A percentile compares a stretch with the other conserved stretches of the same genome.
Conservation (phyloP, 2,329 filamentous ascomycete genomes). For the Fusarium newnesense region DNA sequence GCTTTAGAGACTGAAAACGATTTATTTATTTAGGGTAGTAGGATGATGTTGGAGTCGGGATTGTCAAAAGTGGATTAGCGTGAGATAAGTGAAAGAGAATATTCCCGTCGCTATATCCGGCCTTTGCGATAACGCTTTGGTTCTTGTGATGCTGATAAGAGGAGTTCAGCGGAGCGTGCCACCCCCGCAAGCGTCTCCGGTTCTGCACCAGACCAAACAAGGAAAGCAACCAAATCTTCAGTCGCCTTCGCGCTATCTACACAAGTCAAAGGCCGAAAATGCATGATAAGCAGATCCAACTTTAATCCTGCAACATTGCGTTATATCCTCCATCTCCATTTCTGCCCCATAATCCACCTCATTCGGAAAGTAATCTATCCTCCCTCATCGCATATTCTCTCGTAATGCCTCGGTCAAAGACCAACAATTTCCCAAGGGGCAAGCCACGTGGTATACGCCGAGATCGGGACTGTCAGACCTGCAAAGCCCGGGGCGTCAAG, state of each 20-base stretch:
- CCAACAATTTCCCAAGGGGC: conserved; percentile 24
- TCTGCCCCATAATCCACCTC: neutral
- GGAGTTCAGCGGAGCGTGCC: neutral
- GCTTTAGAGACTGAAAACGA: neutral
- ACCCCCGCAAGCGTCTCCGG: neutral
- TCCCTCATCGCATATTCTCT: no score
- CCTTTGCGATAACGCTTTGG: neutral
- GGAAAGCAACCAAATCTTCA: conserved; percentile 6
- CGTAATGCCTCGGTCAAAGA: conserved; percentile 16
- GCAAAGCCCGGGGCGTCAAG: conserved; percentile 41
- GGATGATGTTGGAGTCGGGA: fast-evolving
- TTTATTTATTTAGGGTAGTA: fast-evolving
- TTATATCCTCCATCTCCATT: neutral
- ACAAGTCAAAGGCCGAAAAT: neutral
- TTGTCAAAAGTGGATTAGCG: neutral
- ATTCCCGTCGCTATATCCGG: neutral
- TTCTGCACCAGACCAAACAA: neutral
- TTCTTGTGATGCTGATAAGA: neutral
- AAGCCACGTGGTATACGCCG: conserved; percentile 45
- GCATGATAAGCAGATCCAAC: neutral
- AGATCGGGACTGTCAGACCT: conserved; percentile 44
- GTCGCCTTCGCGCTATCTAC: neutral
- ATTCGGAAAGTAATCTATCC: conserved; percentile 22
- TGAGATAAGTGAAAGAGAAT: fast-evolving
- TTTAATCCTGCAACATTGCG: neutral